Percentiles rank a stretch among this genome's conserved stretches.
Conservation (phyloP, 208 protist species). For the Vickermania ingenoplastis region DNA sequence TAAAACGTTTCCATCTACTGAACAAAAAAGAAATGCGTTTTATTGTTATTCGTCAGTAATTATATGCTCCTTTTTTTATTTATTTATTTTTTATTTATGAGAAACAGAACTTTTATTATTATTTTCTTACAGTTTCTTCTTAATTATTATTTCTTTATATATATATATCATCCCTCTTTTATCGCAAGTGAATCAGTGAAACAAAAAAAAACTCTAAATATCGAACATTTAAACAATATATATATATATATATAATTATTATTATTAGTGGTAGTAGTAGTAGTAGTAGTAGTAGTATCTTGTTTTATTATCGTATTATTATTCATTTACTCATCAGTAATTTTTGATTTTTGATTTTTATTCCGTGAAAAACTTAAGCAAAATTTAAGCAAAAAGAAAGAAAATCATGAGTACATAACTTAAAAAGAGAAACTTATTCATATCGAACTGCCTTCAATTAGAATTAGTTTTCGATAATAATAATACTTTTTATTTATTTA, state of each 20-base stretch:
- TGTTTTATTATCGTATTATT: background rate
- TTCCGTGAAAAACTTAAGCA: no score
- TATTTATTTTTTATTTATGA: background rate
- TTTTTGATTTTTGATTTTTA: no score
- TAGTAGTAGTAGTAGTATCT: background rate
- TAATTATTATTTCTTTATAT: background rate
- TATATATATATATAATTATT: background rate
- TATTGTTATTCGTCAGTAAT: no score
- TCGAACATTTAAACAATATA: background rate
- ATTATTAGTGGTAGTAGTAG: background rate
- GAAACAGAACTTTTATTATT: background rate
- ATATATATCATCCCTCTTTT: background rate
- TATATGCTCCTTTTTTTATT: background rate
- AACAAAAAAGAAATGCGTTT: background rate
- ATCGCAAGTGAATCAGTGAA: background rate
- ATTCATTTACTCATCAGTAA: background rate
- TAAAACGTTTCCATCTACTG: background rate
- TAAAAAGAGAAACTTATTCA: no score
- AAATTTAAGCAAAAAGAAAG: no score
- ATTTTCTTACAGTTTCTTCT: background rate
- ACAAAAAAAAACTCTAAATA: background rate
- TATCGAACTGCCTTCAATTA: no score
- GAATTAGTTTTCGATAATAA: no score
- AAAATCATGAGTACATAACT: no score
- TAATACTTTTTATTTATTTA: no score